A percentile compares a stretch with the other conserved stretches of the same genome.
Evolutionary conservation across 1,139 yeast species (phyloP).

Genomic region (Nakaseomyces sp.): DNA sequence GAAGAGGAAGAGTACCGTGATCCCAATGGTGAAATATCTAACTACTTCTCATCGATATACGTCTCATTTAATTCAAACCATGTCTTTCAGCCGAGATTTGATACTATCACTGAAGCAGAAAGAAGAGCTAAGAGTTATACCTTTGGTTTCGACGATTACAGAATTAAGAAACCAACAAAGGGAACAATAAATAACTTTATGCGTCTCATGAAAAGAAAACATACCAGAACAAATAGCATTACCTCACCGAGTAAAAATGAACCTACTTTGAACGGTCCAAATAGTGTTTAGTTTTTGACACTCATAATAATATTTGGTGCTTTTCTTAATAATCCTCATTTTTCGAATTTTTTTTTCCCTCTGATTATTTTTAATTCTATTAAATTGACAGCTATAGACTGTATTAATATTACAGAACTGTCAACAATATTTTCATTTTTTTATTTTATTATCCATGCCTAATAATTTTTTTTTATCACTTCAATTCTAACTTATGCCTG

Average conservation of each 20-base stretch:
- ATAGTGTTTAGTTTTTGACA: background rate
- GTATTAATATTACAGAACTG: background rate
- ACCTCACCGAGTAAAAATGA: background rate
- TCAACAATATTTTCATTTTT: too few relatives aligned
- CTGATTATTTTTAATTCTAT: background rate
- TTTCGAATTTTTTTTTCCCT: background rate
- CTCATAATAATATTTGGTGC: too few relatives aligned
- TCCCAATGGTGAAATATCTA: conserved; percentile 1
- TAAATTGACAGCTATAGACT: conserved; percentile 1
- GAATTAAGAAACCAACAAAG: conserved; percentile 3
- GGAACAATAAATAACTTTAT: conserved; percentile 1
- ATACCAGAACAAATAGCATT: background rate
- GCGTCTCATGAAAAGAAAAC: background rate
- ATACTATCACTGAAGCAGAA: conserved; percentile 1
- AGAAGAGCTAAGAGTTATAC: conserved; percentile 1
- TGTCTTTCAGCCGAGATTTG: conserved; percentile 2
- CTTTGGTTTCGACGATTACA: conserved; percentile 3
- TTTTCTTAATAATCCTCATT: too few relatives aligned
- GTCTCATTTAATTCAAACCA: background rate
- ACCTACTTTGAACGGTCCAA: background rate
- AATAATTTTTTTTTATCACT: background rate
- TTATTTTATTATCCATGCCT: background rate
- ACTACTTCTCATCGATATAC: conserved; percentile 1
- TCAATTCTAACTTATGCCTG: conserved; percentile 3
- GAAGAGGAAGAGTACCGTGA: background rate